Percentiles rank a stretch among this genome's conserved stretches.
Evolutionary conservation across 192 early-diverging fungal genomes (phyloP).

Genomic region (Physocladia obscura): DNA sequence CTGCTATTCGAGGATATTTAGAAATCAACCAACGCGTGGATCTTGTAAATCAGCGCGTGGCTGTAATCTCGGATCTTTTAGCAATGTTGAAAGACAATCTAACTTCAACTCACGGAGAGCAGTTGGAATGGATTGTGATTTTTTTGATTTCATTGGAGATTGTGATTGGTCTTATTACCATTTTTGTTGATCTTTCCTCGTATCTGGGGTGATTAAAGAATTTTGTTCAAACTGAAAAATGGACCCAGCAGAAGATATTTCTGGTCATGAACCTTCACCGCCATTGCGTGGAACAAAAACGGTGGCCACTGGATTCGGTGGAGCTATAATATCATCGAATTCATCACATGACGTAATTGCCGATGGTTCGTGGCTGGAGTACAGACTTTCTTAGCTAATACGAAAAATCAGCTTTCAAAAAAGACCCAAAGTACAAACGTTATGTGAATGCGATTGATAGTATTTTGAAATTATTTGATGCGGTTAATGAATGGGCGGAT

Average conservation of each 20-base stretch:
- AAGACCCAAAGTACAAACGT: constrained; percentile 80
- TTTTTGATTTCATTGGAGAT: constrained; percentile 70
- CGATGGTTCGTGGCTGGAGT: too few relatives aligned
- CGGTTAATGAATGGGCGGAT: constrained; percentile 93
- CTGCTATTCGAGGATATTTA: constrained; percentile 75
- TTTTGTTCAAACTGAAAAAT: too few relatives aligned
- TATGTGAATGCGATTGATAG: constrained; percentile 81
- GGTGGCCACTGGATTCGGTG: too few relatives aligned
- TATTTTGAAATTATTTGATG: constrained; percentile 88
- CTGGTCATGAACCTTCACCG: too few relatives aligned
- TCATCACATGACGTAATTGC: too few relatives aligned
- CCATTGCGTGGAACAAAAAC: too few relatives aligned
- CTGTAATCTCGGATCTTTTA: constrained; percentile 84
- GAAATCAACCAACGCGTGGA: constrained; percentile 76
- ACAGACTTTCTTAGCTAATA: too few relatives aligned
- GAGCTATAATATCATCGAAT: too few relatives aligned
- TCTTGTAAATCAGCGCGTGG: constrained; percentile 89
- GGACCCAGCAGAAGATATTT: too few relatives aligned
- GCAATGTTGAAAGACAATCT: constrained; percentile 96
- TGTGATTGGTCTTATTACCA: constrained; percentile 27
- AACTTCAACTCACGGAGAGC: constrained; percentile 88
- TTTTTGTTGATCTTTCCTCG: constrained; percentile 8
- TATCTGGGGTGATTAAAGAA: too few relatives aligned
- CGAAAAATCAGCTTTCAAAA: constrained; percentile 47
- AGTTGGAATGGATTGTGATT: constrained; percentile 98